Evolutionary conservation across 1,284 basidiomycete genomes (phyloP), one percentile per base, ranked within the genome.

Genomic region (Puccinia horiana): DNA sequence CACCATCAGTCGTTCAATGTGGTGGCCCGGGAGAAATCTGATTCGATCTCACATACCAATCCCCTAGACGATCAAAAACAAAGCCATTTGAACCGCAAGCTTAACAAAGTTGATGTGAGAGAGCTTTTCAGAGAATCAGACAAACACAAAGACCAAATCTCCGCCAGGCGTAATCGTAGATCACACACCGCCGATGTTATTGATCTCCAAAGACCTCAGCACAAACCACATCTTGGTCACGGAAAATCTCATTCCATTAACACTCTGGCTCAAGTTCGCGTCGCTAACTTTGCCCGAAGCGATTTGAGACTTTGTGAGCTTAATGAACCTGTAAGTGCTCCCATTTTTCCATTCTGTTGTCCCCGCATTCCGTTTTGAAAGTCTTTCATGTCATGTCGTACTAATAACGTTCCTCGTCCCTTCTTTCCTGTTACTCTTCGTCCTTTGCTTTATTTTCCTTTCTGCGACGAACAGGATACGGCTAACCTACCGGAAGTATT

Each of bases 291-390:
- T 72, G 65, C 65, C 44, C 44, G 56, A 40, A 72, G 63, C 54
- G 77, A 80, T 29, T 56, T 80, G 32, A 80, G 65, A 37, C 56
- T 80, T 16, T 58, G 54, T 58, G 77, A 70, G 16, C 40, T 44
- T 35, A 29, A n/a, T 35, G 67, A 77, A 65, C 58, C 70, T 3
- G 77, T 80, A 37, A 72, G 67, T 72, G 1, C n/a, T n/a, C n/a
- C 42, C 20, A 49, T 58, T 47, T 47, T 47, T 47, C n/a, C 26
- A 16, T 26, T 35, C 32, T n/a, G 3, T 1, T 29, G 23, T 40
- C 26, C 70, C 12, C 20, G 5, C 18, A 35, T 73, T 32, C 54
- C 11, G 29, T 52, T 35, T 49, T 16, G 37, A 69, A 69, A n/a
- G 26, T 47, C 42, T 44, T 18, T 44, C n/a, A 26, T 16, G 65